A percentile compares a stretch with the other conserved stretches of the same genome.
Evolutionary conservation across 2,329 filamentous ascomycete genomes (phyloP).

Genomic region (Talaromyces sp.): DNA sequence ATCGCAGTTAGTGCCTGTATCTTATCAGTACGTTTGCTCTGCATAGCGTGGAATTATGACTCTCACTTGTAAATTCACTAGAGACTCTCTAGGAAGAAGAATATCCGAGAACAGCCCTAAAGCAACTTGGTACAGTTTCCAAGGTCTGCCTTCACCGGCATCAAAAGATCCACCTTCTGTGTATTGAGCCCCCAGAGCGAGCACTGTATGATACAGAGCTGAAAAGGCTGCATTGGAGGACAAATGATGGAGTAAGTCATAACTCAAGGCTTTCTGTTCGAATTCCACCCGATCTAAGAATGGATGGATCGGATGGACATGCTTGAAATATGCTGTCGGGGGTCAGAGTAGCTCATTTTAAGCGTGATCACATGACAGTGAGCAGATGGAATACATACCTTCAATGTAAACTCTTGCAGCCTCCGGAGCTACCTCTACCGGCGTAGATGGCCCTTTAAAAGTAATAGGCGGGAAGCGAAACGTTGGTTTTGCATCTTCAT

Average conservation of each 20-base stretch:
- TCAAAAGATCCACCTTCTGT: slow-evolving; percentile 37
- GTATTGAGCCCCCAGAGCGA: slow-evolving; percentile 41
- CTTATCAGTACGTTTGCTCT: neutral
- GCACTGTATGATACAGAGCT: slow-evolving; percentile 37
- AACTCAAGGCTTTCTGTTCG: slow-evolving; percentile 29
- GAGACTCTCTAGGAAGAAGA: slow-evolving; percentile 24
- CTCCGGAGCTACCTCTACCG: slow-evolving; percentile 19
- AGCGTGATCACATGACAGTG: neutral
- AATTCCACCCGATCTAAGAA: slow-evolving; percentile 40
- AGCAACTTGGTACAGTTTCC: slow-evolving; percentile 40
- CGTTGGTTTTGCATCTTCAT: neutral
- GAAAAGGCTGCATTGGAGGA: slow-evolving; percentile 28
- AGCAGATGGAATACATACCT: slow-evolving; percentile 12
- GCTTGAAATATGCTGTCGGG: slow-evolving; percentile 38
- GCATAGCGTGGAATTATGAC: neutral
- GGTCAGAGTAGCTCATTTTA: neutral
- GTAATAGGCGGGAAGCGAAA: slow-evolving; percentile 16
- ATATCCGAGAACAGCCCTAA: slow-evolving; percentile 37
- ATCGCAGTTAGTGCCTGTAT: slow-evolving; percentile 16
- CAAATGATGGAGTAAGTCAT: slow-evolving; percentile 27
- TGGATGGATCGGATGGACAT: slow-evolving; percentile 40
- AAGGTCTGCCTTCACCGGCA: slow-evolving; percentile 38
- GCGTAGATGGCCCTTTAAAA: slow-evolving; percentile 20
- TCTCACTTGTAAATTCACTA: slow-evolving; percentile 17
- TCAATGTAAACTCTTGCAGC: slow-evolving; percentile 18